A percentile compares a stretch with the other conserved stretches of the same genome.
Evolutionary conservation across 345 rosid species (phyloP).

Genomic region (Dimocarpus longan): DNA sequence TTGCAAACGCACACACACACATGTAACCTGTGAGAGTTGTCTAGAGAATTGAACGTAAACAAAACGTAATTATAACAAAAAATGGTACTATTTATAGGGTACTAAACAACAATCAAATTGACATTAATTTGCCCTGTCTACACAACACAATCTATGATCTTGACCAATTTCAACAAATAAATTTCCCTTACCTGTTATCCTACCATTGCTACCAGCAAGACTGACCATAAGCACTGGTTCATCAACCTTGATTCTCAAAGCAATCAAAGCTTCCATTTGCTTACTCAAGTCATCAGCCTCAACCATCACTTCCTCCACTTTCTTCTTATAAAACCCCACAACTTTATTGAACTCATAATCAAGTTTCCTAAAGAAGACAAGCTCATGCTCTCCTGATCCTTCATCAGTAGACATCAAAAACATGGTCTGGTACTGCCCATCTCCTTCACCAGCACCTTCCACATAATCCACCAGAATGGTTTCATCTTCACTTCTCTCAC

Average conservation of each 20-base stretch:
- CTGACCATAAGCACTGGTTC: conserved; percentile 34
- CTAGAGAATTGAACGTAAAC: not conserved
- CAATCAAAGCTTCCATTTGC: conserved; percentile 79
- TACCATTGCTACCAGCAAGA: conserved; percentile 12
- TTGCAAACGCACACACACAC: not conserved
- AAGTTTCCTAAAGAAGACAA: conserved; percentile 56
- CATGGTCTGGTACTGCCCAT: conserved; percentile 43
- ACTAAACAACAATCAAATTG: too few species aligned
- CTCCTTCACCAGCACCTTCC: conserved; percentile 22
- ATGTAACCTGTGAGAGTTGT: not conserved
- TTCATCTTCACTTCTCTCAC: conserved; percentile 45
- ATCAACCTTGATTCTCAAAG: conserved; percentile 67
- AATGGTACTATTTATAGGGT: not conserved
- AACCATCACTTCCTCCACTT: conserved; percentile 47
- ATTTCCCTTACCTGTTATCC: conserved; percentile 26
- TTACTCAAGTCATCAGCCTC: conserved; percentile 76
- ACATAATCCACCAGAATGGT: conserved; percentile 44
- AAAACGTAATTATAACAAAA: too few species aligned
- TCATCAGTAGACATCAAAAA: conserved; percentile 55
- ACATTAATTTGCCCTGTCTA: too few species aligned
- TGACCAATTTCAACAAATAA: conserved; percentile 25
- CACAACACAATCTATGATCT: conserved; percentile 8
- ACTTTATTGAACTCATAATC: conserved; percentile 79
- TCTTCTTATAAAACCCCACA: conserved; percentile 48
- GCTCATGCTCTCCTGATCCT: conserved; percentile 36